Evolutionary conservation across 331 rosid genomes (phyloP).

Genomic region (Pyracantha coccinea): DNA sequence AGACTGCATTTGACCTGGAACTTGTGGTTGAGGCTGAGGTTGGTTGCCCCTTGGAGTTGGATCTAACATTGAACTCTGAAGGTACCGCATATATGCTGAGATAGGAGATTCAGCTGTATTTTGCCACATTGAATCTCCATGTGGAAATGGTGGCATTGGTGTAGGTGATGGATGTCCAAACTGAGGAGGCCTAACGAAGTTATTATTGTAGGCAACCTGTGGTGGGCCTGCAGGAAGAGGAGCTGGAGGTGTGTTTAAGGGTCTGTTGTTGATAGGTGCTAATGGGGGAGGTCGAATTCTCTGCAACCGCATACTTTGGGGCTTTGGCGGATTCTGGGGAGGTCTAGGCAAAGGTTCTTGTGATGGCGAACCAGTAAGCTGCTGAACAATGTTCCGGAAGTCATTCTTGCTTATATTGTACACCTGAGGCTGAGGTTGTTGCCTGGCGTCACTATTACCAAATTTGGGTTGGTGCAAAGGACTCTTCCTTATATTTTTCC

Average conservation of each 20-base stretch:
- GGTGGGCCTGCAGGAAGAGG: constrained; percentile 42
- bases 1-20: constrained; percentile 38
- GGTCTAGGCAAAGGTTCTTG: constrained; percentile 71
- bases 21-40: constrained; percentile 38
- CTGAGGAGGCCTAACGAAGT: constrained; percentile 49
- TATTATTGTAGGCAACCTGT: constrained; percentile 37
- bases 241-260: constrained; percentile 37
- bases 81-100: constrained; percentile 88
- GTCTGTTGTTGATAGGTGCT: constrained; percentile 59
- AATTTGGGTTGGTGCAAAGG: constrained; percentile 85
- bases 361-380: constrained; percentile 92
- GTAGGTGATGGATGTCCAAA: constrained; percentile 56
- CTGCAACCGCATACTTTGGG: constrained; percentile 83
- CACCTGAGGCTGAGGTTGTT: constrained; percentile 93
- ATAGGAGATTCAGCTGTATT: constrained; percentile 78
- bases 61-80: constrained; percentile 62
- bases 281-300: constrained; percentile 89
- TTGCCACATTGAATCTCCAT: constrained; percentile 47
- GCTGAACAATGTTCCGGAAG: constrained; percentile 86
- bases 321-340: constrained; percentile 63
- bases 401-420: constrained; percentile 96
- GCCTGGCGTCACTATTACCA: constrained; percentile 49
- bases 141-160: constrained; percentile 32
- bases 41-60: constrained; percentile 58
- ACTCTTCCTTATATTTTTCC: constrained; percentile 86